Percentiles rank a stretch among this genome's conserved stretches.
Conservation (phyloP, 139 green algal species). For the Raphidocelis subcapitata region DNA sequence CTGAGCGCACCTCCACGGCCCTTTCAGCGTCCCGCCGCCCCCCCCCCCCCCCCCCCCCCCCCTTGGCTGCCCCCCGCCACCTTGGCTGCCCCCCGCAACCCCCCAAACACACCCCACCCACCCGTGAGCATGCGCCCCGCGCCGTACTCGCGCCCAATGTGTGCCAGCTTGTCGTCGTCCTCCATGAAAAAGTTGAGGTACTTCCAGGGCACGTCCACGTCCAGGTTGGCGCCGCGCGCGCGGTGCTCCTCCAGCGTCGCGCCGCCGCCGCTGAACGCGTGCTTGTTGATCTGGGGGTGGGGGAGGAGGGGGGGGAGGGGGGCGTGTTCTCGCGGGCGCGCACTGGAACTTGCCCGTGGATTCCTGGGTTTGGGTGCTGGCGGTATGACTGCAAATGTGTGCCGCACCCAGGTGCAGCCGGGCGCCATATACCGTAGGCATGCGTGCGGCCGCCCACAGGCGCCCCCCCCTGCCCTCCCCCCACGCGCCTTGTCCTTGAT, state of each 20-base stretch:
- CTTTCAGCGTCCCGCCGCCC: too few species aligned
- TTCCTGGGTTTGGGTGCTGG: neutral
- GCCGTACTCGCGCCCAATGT: constrained; percentile 84
- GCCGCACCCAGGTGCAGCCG: neutral
- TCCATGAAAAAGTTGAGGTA: constrained; percentile 99
- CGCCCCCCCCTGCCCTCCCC: too few species aligned
- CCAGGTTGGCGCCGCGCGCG: constrained; percentile 84
- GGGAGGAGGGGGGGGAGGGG: neutral
- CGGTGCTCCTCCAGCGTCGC: constrained; percentile 91
- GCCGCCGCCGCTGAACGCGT: constrained; percentile 92
- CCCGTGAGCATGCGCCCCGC: constrained; percentile 90
- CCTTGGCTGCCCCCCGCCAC: neutral
- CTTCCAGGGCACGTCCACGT: constrained; percentile 94
- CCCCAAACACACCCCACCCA: constrained; percentile 5
- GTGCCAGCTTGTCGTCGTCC: constrained; percentile 80
- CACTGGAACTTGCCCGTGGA: too few species aligned
- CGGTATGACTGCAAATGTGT: neutral
- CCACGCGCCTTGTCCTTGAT: constrained; percentile 84
- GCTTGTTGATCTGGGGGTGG: constrained; percentile 74
- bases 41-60: neutral
- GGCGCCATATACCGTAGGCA: too few species aligned
- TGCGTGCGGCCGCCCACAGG: too few species aligned
- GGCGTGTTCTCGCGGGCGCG: too few species aligned
- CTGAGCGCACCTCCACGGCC: too few species aligned
- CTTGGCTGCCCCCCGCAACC: neutral